A percentile compares a stretch with the other conserved stretches of the same genome.
Conservation (phyloP, 2,329 filamentous ascomycete species). For the Knoxdaviesia capensis region DNA sequence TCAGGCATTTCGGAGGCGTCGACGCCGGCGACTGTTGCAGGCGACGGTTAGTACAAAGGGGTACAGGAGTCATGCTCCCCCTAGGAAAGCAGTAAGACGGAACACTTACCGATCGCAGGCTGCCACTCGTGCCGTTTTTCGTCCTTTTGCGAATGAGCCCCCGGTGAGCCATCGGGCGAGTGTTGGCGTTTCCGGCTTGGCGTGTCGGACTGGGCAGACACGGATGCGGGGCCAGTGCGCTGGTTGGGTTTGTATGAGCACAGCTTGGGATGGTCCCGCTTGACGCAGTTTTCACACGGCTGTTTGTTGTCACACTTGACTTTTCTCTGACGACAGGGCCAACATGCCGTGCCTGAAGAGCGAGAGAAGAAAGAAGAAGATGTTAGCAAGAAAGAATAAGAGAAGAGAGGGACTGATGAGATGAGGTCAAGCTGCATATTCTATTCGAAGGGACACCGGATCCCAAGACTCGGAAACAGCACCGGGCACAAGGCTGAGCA, state of each 20-base stretch:
- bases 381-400: not conserved
- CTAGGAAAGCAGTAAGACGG: not conserved
- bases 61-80: not conserved
- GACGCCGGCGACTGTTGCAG: conserved; percentile 15
- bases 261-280: conserved; percentile 41
- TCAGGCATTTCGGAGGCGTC: conserved; percentile 34
- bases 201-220: conserved; percentile 6
- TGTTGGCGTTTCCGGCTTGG: conserved; percentile 18
- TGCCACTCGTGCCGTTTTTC: conserved; percentile 17
- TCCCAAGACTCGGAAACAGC: too few species aligned
- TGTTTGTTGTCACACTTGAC: conserved; percentile 52
- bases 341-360: conserved; percentile 36
- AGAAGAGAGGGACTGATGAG: too few species aligned
- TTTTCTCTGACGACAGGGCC: conserved; percentile 47
- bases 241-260: conserved; percentile 47
- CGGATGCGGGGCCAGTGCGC: conserved; percentile 11
- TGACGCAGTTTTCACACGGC: conserved; percentile 48
- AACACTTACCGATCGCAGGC: conserved; percentile 20
- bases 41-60: not conserved
- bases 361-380: not conserved
- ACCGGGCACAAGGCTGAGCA: too few species aligned
- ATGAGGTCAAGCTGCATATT: too few species aligned
- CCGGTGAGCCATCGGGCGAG: conserved; percentile 17
- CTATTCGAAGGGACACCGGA: too few species aligned
- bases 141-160: conserved; percentile 10